Evolutionary conservation across 169 alveolate species (phyloP).

Genomic region (Plasmodium inui): DNA sequence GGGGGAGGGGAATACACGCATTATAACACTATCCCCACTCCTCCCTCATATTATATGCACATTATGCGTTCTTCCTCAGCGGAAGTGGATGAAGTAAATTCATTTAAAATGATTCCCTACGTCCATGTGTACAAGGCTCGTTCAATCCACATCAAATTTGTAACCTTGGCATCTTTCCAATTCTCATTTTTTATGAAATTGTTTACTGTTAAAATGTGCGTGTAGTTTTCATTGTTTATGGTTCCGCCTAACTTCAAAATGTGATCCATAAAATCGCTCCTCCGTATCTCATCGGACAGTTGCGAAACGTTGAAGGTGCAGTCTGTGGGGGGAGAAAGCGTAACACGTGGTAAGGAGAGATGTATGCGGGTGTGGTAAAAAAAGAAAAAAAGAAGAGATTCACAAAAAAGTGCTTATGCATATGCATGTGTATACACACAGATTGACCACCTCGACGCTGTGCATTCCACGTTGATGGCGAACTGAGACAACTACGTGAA

Average conservation of each 20-base stretch:
- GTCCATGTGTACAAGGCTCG: conserved; percentile 69
- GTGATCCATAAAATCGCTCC: conserved; percentile 60
- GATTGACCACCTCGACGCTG: background rate
- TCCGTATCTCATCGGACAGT: conserved; percentile 40
- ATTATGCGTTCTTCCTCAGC: background rate
- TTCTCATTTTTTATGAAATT: conserved; percentile 19
- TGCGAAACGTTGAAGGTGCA: conserved; percentile 37
- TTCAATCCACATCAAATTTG: conserved; percentile 64
- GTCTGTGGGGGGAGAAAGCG: background rate
- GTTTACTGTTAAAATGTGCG: conserved; percentile 35
- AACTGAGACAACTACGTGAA: background rate
- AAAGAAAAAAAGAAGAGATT: background rate
- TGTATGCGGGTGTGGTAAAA: background rate
- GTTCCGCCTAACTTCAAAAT: conserved; percentile 48
- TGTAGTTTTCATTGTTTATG: conserved; percentile 39
- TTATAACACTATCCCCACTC: background rate
- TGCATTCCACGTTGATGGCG: background rate
- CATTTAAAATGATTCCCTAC: background rate
- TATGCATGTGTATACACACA: background rate
- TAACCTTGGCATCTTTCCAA: background rate
- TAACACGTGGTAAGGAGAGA: background rate
- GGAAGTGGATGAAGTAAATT: background rate
- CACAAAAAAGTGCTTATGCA: background rate
- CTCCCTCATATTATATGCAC: background rate
- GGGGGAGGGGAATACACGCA: background rate